Percentiles rank a stretch among this genome's conserved stretches.
phyloP scores from a whole-genome alignment of 768 basidiomycete genomes.

The Collybia mongolica region DNA sequence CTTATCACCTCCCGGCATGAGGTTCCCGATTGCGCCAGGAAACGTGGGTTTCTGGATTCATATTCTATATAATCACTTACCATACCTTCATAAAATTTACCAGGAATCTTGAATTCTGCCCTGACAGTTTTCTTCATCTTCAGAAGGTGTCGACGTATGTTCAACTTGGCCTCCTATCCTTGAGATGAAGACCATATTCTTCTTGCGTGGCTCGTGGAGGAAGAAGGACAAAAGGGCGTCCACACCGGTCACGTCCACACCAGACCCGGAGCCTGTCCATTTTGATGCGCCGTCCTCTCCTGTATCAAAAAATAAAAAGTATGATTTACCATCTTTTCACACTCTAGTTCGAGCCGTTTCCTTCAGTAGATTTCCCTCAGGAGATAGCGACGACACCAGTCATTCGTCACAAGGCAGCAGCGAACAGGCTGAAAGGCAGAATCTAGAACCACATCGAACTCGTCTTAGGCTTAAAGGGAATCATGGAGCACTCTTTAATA shows the following conservation, averaged over 20 bases:
- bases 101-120: conserved; percentile 1
- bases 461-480: conserved; percentile 8
- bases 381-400: too few relatives aligned
- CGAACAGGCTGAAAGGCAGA: neutral
- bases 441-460: neutral
- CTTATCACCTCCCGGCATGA: conserved; percentile 19
- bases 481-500: conserved; percentile 11
- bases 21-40: conserved; percentile 21
- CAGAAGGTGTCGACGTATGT: conserved; percentile 1
- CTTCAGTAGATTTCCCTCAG: neutral
- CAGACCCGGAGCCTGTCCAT: neutral
- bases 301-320: neutral
- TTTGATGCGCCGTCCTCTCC: conserved; percentile 5
- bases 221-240: conserved; percentile 29
- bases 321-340: neutral
- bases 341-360: conserved; percentile 4
- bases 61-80: conserved; percentile 4
- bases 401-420: too few relatives aligned
- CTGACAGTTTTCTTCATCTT: conserved; percentile 5
- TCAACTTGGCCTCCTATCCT: conserved; percentile 2
- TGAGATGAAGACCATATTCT: conserved; percentile 37
- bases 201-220: conserved; percentile 39
- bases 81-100: neutral
- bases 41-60: conserved; percentile 6
- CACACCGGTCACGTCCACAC: conserved; percentile 2